Conservation (phyloP, 768 basidiomycete genomes). For the Dentipellis sp. region DNA sequence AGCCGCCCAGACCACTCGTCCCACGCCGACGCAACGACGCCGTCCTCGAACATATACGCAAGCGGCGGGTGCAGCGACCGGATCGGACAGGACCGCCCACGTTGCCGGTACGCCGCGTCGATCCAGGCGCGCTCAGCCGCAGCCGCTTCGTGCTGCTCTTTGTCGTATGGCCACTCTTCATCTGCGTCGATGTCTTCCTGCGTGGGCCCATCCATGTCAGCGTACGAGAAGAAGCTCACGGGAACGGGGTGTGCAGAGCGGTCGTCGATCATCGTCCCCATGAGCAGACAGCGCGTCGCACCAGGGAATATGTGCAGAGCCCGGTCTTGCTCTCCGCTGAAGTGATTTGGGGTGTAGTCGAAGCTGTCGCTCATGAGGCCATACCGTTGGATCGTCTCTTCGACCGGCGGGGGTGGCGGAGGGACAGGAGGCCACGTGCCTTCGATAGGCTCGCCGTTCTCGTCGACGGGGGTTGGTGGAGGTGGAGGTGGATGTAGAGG, state of each 20-base stretch:
- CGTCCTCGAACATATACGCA: conserved; percentile 7
- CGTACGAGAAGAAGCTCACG: conserved; percentile 10
- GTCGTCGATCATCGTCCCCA: conserved; percentile 8
- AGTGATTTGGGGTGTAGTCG: too few relatives aligned
- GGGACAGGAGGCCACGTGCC: too few relatives aligned
- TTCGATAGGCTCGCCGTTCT: not conserved
- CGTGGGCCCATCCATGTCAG: conserved; percentile 6
- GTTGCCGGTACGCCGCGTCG: conserved; percentile 4
- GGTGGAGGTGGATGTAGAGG: not conserved
- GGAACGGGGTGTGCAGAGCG: not conserved
- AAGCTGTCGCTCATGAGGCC: too few relatives aligned
- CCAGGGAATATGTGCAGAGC: conserved; percentile 9
- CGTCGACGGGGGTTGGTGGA: not conserved
- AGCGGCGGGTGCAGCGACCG: conserved; percentile 6
- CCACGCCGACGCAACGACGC: conserved; percentile 10
- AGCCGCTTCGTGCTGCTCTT: conserved; percentile 7
- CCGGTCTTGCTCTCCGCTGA: too few relatives aligned
- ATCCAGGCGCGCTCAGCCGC: conserved; percentile 14
- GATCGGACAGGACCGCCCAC: conserved; percentile 6
- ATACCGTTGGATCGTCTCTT: not conserved
- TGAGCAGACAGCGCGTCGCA: conserved; percentile 4
- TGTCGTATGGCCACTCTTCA: conserved; percentile 10
- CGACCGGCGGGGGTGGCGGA: not conserved
- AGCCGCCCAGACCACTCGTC: conserved; percentile 14
- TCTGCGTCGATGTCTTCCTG: not conserved